phyloP scores from a whole-genome alignment of 768 basidiomycete species.

The Lactifluus pinguis region DNA sequence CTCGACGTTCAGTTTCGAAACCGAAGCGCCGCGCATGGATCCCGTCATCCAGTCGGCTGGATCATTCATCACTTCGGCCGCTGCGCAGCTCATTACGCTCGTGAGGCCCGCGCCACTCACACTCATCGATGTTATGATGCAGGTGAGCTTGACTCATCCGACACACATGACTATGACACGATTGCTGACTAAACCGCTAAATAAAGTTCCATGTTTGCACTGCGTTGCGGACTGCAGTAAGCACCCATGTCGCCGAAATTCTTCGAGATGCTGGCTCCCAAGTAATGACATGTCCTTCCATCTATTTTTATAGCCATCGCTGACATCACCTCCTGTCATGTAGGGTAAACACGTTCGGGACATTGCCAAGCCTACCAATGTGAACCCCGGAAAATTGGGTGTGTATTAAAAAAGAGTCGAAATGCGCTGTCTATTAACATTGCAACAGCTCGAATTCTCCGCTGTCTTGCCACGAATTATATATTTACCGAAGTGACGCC shows the following conservation, averaged over 20 bases:
- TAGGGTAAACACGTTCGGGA: slow-evolving; percentile 28
- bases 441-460: slow-evolving; percentile 22
- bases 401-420: neutral
- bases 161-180: neutral
- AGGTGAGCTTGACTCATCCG: neutral
- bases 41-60: neutral
- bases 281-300: neutral
- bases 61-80: slow-evolving; percentile 2
- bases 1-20: neutral
- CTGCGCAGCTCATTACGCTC: neutral
- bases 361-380: slow-evolving; percentile 27
- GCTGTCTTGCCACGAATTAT: slow-evolving; percentile 24
- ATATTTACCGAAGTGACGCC: slow-evolving; percentile 24
- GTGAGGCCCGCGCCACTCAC: neutral
- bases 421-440: neutral
- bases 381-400: slow-evolving; percentile 14
- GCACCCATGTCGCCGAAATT: slow-evolving; percentile 12
- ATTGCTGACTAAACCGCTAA: neutral
- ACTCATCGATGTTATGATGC: neutral
- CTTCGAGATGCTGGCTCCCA: slow-evolving; percentile 12
- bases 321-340: neutral
- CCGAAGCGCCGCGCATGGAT: slow-evolving; percentile 1
- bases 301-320: too few species aligned
- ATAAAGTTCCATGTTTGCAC: neutral
- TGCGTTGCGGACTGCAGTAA: neutral